phyloP scores from a whole-genome alignment of 345 rosid genomes.

The Excoecaria agallocha region DNA sequence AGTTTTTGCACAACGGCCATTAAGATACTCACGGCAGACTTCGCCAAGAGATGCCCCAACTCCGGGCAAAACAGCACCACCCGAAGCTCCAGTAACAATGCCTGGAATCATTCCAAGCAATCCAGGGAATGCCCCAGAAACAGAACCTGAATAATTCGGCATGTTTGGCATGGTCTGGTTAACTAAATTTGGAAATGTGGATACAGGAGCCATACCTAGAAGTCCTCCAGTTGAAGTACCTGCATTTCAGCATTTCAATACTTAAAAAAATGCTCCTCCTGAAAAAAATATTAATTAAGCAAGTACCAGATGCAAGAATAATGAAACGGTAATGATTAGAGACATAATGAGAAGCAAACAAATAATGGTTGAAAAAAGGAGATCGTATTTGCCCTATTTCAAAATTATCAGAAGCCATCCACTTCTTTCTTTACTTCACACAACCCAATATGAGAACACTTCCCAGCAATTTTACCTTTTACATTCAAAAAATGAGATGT shows the following conservation, averaged over 20 bases:
- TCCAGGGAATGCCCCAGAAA: conserved; percentile 93
- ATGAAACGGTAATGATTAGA: not conserved
- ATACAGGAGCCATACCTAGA: conserved; percentile 68
- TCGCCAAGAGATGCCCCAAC: conserved; percentile 96
- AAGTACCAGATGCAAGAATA: not conserved
- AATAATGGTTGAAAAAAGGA: not conserved
- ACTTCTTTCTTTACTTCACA: not conserved
- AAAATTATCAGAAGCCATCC: not conserved
- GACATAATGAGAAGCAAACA: not conserved
- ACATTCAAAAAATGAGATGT: not conserved
- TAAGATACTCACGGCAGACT: conserved; percentile 90
- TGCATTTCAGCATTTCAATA: conserved; percentile 22
- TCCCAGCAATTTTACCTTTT: not conserved
- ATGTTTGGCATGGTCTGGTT: conserved; percentile 99
- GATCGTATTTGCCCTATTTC: not conserved
- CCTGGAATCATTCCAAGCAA: conserved; percentile 95
- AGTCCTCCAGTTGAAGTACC: conserved; percentile 76
- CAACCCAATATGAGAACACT: not conserved
- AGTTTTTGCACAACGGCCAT: conserved; percentile 72
- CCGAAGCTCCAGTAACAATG: conserved; percentile 79
- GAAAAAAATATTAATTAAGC: not conserved
- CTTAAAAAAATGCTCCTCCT: not conserved
- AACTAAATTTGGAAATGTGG: conserved; percentile 68
- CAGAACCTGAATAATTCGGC: conserved; percentile 97
- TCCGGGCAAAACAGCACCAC: conserved; percentile 95